Base-by-base conservation (phyloP, 106 monocot genomes). In the Vanilla planifolia region DNA sequence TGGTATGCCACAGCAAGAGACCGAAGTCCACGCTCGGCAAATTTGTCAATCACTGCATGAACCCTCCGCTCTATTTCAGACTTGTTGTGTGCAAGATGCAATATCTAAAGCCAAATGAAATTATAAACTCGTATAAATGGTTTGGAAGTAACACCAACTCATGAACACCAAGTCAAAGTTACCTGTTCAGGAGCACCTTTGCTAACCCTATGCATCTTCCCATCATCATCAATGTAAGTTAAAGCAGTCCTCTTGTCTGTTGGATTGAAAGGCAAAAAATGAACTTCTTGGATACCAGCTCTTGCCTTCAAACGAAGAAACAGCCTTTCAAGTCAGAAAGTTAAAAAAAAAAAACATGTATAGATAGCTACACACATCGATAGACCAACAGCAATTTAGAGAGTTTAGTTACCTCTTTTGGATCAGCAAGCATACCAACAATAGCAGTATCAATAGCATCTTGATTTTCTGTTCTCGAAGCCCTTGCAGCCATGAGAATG, bases 371-470 rank as follows among this genome's bases (percentile, higher is more conserved):
- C 39, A 56, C 36, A 30, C 21, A 14, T 26, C 50, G 23, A 40
- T 29, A 48, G 8, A 26, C 13, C 2, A 27, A 29, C 48, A 43
- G 10, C 55, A 37, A 45, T 51, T 8, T 14, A 39, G 32, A 61
- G 33, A 37, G 13, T n/a, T n/a, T n/a, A n/a, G n/a, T 41, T 73
- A 95, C 94, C 83, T 89, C 89, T 48, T 81, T 86, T 40, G 94
- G 94, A 56, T 95, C 94, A 58, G 85, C 89, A 78, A 95, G 94
- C 86, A 83, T 95, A 8, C 80, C 80, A 76, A 95, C 94, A 48
- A 89, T 89, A 36, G 94, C 89, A 78, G 86, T 69, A 59, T 95
- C 94, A 48, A 94, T 94, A 19, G 94, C 94, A 76, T 95, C 94
- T 74, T 95, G 94, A 67, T 95, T 95, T 75, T 95, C 94, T 62